These are phyloP conservation scores for Calonectria henricotiae DNA, from an alignment of 2,329 filamentous ascomycete genomes.

Conservation along the genomic window DNA sequence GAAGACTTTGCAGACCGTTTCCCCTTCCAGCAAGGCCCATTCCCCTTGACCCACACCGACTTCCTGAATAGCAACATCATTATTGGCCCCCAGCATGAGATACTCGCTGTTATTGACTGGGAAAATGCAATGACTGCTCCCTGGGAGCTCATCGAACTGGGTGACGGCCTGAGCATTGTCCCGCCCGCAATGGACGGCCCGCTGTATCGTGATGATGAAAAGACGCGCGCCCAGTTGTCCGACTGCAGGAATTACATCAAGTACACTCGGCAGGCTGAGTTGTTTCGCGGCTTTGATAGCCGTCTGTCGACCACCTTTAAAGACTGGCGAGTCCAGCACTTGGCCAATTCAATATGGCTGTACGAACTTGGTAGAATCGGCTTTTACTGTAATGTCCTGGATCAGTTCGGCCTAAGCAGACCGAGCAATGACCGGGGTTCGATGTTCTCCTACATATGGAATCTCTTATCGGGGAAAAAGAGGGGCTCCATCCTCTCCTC, in stretches of 20 bases:
- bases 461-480: slow-evolving; percentile 4
- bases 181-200: slow-evolving; percentile 17
- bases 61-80: slow-evolving; percentile 57
- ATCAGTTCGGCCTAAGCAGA: neutral
- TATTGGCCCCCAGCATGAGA: slow-evolving; percentile 49
- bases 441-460: slow-evolving; percentile 20
- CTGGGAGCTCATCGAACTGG: slow-evolving; percentile 45
- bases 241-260: slow-evolving; percentile 17
- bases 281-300: neutral
- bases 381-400: slow-evolving; percentile 22
- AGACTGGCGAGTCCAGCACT: slow-evolving; percentile 19
- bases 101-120: slow-evolving; percentile 56
- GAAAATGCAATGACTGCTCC: slow-evolving; percentile 51
- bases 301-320: slow-evolving; percentile 14
- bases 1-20: slow-evolving; percentile 13
- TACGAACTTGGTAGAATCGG: slow-evolving; percentile 16
- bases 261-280: slow-evolving; percentile 2
- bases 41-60: slow-evolving; percentile 54
- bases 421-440: slow-evolving; percentile 3
- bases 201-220: slow-evolving; percentile 17
- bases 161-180: slow-evolving; percentile 13
- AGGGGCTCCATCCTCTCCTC: slow-evolving; percentile 17
- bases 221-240: slow-evolving; percentile 11
- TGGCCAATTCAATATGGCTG: slow-evolving; percentile 16
- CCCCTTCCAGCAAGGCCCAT: slow-evolving; percentile 47